Percentiles rank a stretch among this genome's conserved stretches.
Conservation (phyloP, 1,284 basidiomycete species). For the Leccinum fuscescens region DNA sequence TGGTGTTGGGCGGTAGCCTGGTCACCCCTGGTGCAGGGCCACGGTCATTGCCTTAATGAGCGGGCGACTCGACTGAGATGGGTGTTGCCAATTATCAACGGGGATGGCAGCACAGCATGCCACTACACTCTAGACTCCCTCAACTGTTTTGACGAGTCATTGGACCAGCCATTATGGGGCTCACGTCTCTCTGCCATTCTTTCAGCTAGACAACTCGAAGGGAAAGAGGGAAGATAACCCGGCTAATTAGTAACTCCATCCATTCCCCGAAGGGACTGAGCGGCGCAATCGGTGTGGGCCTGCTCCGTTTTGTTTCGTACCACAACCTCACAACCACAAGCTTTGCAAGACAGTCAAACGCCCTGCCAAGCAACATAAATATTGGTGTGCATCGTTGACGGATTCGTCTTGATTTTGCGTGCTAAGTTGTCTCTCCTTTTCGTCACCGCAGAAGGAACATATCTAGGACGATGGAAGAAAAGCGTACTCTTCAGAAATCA, state of each 20-base stretch:
- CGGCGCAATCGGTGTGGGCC: not conserved
- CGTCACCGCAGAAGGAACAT: not conserved
- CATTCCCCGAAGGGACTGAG: not conserved
- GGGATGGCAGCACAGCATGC: not conserved
- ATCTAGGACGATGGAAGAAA: not conserved
- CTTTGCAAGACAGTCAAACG: not conserved
- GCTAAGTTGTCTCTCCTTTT: not conserved
- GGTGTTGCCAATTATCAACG: not conserved
- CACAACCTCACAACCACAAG: not conserved
- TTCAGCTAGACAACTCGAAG: not conserved
- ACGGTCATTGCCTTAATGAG: not conserved
- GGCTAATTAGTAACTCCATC: not conserved
- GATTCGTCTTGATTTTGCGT: not conserved
- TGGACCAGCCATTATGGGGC: too few species aligned
- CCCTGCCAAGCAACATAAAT: not conserved
- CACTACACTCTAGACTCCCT: not conserved
- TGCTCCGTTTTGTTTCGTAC: not conserved
- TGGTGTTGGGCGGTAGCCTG: not conserved
- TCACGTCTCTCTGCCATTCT: not conserved
- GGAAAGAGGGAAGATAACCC: not conserved
- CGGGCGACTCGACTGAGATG: not conserved
- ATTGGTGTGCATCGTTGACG: not conserved
- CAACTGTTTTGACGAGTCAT: not conserved
- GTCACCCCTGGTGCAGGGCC: not conserved
- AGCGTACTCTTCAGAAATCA: not conserved